Base-by-base conservation (phyloP, 768 basidiomycete species). In the Chlorophyllum brunneum region DNA sequence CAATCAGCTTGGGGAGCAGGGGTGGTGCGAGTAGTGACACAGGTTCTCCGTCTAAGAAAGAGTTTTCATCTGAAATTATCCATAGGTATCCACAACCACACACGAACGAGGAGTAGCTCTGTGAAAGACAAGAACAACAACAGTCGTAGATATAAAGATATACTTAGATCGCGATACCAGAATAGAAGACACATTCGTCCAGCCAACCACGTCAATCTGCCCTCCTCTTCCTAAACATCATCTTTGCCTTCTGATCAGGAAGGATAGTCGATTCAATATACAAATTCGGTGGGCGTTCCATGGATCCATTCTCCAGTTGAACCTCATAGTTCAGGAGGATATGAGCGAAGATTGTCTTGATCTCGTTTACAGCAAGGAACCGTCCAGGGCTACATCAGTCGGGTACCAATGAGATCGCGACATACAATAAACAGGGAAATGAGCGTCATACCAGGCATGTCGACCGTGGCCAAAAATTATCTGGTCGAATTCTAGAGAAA, bases 261-360 rank as follows among this genome's bases (percentile, higher is more conserved):
- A 43, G 1, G 5, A 11, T 24, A 6, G 8, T 23, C 3, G 15
- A 16, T 44, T 50, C 45, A 15, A 39, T 8, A 2, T 1, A 10
- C 4, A 48, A n/a, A 11, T 36, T 48, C n/a, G 16, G 9, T 3
- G 42, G 54, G 11, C 54, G 47, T 10, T 41, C 33, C 41, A 24
- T 38, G 2, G 54, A 50, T 22, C 46, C 40, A 34, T 34, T 31
- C 15, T 52, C 43, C 9, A 69, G 55, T 57, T 70, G 70, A 23
- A 75, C 56, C 53, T 72, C 72, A 55, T 70, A 74, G 42, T 65
- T 64, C 49, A 63, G 15, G 13, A 79, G 50, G 24, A 76, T 55
- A 33, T 76, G 65, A 0, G 74, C 73, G 39, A 79, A 56, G 65
- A 78, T 71, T 0, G 65, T 55, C 51, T 78, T 77, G 40, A 79